These are phyloP conservation scores for Pittosporum tobira DNA, from an alignment of 129 eudicot species.

Conservation along the genomic window DNA sequence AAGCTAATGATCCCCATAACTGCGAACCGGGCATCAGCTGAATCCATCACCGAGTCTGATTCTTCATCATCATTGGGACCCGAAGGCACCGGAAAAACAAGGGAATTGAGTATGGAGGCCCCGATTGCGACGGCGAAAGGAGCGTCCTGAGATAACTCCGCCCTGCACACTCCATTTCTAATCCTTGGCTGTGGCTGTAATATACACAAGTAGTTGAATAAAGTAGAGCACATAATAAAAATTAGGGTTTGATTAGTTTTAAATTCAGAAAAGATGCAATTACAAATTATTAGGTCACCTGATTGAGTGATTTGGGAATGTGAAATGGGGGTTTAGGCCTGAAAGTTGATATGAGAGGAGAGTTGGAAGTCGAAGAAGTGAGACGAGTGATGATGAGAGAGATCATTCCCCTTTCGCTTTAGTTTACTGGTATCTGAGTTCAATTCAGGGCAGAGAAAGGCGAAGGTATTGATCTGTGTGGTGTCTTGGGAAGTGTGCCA, in stretches of 20 bases:
- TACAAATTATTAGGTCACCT: conserved; percentile 18
- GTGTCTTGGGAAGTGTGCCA: too few species aligned
- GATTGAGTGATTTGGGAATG: conserved; percentile 8
- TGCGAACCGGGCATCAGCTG: conserved; percentile 76
- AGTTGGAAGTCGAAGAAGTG: conserved; percentile 15
- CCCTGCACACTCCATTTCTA: conserved; percentile 51
- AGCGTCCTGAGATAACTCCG: conserved; percentile 55
- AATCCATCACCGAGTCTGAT: conserved; percentile 42
- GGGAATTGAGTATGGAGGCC: conserved; percentile 63
- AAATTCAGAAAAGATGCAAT: not conserved
- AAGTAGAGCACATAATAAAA: not conserved
- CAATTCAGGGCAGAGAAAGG: not conserved
- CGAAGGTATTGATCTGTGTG: conserved; percentile 8
- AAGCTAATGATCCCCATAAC: conserved; percentile 89
- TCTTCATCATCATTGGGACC: conserved; percentile 46
- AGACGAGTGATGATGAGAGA: conserved; percentile 22
- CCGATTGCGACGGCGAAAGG: conserved; percentile 77
- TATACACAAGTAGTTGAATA: not conserved
- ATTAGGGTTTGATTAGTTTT: not conserved
- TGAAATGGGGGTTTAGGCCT: conserved; percentile 17
- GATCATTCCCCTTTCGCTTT: conserved; percentile 17
- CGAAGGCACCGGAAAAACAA: conserved; percentile 41
- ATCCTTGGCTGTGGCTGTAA: conserved; percentile 23
- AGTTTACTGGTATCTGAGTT: not conserved
- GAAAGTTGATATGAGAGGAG: conserved; percentile 18